Percentiles rank a stretch among this genome's conserved stretches.
Conservation (phyloP, 305 asterid species). For the Ajuga reptans region DNA sequence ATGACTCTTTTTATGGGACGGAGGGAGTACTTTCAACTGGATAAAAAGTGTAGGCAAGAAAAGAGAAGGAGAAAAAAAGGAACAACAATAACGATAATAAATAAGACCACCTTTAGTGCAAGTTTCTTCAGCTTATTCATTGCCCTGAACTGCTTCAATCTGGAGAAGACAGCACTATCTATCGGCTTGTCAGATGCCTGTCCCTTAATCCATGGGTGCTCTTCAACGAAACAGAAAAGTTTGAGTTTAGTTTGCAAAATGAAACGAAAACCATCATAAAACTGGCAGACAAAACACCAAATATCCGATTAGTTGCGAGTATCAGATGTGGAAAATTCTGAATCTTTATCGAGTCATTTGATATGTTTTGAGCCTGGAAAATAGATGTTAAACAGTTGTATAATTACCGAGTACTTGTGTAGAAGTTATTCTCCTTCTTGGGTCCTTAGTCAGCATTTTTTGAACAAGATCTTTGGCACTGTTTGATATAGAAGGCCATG, state of each 20-base stretch:
- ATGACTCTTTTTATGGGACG: no score
- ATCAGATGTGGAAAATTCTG: not conserved
- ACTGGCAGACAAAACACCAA: not conserved
- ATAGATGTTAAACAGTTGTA: not conserved
- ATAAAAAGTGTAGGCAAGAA: no score
- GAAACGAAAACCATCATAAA: not conserved
- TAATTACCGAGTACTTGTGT: slow-evolving; percentile 69
- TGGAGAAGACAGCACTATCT: slow-evolving; percentile 61
- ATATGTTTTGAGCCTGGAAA: not conserved
- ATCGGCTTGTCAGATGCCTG: slow-evolving; percentile 72
- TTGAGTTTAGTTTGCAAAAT: slow-evolving; percentile 1
- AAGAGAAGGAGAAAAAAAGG: no score
- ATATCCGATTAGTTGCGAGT: not conserved
- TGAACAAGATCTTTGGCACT: slow-evolving; percentile 73
- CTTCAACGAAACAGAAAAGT: slow-evolving; percentile 23
- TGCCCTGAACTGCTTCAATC: slow-evolving; percentile 75
- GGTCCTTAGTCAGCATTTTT: slow-evolving; percentile 74
- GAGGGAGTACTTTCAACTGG: no score
- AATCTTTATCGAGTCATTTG: not conserved
- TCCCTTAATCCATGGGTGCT: slow-evolving; percentile 73
- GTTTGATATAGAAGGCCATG: slow-evolving; percentile 80
- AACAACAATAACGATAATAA: not conserved
- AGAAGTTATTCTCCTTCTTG: slow-evolving; percentile 59
- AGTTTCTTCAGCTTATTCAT: slow-evolving; percentile 76
- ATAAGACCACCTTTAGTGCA: slow-evolving; percentile 48